Base-by-base conservation (phyloP, 1,139 yeast genomes). In the Candida frijolesensis region DNA sequence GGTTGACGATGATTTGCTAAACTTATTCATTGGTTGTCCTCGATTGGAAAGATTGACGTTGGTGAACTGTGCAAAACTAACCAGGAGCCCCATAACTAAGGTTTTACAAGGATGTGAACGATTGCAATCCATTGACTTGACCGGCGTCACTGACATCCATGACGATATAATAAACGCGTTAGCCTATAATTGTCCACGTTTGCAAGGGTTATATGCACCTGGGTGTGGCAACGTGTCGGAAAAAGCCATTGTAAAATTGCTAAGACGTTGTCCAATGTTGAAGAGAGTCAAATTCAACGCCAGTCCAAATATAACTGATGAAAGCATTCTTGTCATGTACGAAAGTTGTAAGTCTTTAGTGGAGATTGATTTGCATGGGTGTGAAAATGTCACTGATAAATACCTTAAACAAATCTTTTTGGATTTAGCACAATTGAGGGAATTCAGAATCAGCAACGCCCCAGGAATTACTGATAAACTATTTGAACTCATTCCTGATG, bases 151-250 rank as follows among this genome's bases (percentile, higher is more conserved):
- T 41, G 83, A 79, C 56, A 73, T 76, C 48, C 80, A 76, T 54
- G 96, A 92, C 70, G 83, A 79, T 47, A 83, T 91, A 8, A 80
- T 91, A 52, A 59, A 71, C 43, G 83, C 89, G n/a, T 73, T 92
- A 58, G 92, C 97, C 1, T 64, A 66, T 12, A 78, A 82, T 62
- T 91, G 97, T 65, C 80, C 81, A 37, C 73, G 94, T 48, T 74
- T 94, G 46, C 98, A 94, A 68, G 97, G 97, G 0, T 74, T 92
- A 45, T 92, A 92, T 63, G 96, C 96, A 0, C 92, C 96, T 0
- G 89, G 89, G 3, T 91, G 97, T 55, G 82, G 82, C 29, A 70
- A 74, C 27, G 85, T 94, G 2, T 76, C 87, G 2, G 89, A 89
- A 59, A 71, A 63, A 5, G 87, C 95, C 1, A 78, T 94, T n/a